Percentiles rank a stretch among this genome's conserved stretches.
phyloP scores from a whole-genome alignment of 2,329 filamentous ascomycete species.

The Aspergillus quadricinctus region DNA sequence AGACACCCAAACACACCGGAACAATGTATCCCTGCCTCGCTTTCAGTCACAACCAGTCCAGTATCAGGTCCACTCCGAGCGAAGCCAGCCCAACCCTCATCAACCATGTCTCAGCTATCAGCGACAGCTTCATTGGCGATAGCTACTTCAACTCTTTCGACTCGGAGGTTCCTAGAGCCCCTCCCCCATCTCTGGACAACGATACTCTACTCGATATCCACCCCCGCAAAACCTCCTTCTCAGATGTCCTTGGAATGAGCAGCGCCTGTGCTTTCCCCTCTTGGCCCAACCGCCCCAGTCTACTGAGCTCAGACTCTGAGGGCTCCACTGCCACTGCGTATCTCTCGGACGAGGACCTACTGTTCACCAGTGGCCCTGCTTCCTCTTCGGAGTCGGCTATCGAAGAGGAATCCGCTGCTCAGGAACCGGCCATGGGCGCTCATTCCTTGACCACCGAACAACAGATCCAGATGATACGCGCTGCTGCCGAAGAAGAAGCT shows the following conservation, averaged over 20 bases:
- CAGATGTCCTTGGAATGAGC: constrained; percentile 34
- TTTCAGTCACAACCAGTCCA: constrained; percentile 18
- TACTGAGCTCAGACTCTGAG: constrained; percentile 30
- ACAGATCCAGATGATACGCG: constrained; percentile 35
- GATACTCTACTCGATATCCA: constrained; percentile 38
- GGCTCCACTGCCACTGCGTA: constrained; percentile 33
- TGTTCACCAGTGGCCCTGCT: constrained; percentile 32
- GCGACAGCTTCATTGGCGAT: constrained; percentile 16
- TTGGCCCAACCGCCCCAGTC: constrained; percentile 40
- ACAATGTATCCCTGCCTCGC: constrained; percentile 20
- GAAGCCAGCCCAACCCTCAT: constrained; percentile 14
- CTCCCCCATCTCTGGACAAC: constrained; percentile 36
- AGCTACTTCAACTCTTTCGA: constrained; percentile 22
- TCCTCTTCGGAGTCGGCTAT: constrained; percentile 21
- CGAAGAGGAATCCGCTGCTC: constrained; percentile 24
- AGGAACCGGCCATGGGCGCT: constrained; percentile 19
- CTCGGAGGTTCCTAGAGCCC: constrained; percentile 30
- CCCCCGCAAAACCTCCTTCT: constrained; percentile 41
- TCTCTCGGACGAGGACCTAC: constrained; percentile 39
- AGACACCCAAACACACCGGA: constrained; percentile 5
- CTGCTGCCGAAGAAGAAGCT: constrained; percentile 33
- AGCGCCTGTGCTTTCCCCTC: constrained; percentile 42
- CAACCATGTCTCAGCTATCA: constrained; percentile 16
- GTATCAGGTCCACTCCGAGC: constrained; percentile 18
- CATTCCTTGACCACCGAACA: constrained; percentile 36